Evolutionary conservation across 345 rosid genomes (phyloP).

Genomic region (Turnera subulata): DNA sequence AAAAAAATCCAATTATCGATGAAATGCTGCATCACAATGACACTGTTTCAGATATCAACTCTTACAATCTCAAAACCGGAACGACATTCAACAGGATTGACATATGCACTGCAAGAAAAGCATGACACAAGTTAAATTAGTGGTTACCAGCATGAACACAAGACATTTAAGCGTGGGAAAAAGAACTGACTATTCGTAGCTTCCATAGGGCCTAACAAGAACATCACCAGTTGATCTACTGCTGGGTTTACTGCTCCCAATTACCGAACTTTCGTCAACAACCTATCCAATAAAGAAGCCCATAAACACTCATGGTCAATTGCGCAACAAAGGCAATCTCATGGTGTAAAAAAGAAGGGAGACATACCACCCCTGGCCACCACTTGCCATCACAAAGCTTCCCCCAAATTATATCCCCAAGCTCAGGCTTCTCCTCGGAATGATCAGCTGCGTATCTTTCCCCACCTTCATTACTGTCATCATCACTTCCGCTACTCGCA

Average conservation of each 20-base stretch:
- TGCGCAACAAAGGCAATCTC: too few species aligned
- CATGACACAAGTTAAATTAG: slow-evolving; percentile 3
- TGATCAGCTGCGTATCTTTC: slow-evolving; percentile 18
- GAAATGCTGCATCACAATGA: neutral
- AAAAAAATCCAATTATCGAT: neutral
- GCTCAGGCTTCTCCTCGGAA: slow-evolving; percentile 18
- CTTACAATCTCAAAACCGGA: slow-evolving; percentile 44
- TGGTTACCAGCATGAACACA: neutral
- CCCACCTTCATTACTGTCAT: slow-evolving; percentile 7
- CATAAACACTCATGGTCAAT: neutral
- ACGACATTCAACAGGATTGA: slow-evolving; percentile 32
- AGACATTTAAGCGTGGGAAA: slow-evolving; percentile 9
- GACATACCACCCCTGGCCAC: neutral
- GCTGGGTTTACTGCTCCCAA: slow-evolving; percentile 27
- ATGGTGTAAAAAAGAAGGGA: neutral
- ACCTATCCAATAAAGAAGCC: slow-evolving; percentile 32
- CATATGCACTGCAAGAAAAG: slow-evolving; percentile 37
- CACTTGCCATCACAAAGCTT: slow-evolving; percentile 20
- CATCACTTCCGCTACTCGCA: slow-evolving; percentile 16
- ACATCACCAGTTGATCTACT: slow-evolving; percentile 20
- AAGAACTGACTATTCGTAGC: slow-evolving; percentile 43
- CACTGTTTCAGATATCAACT: neutral
- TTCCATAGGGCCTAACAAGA: slow-evolving; percentile 54
- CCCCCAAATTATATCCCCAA: slow-evolving; percentile 47
- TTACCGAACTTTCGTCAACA: slow-evolving; percentile 32